A percentile compares a stretch with the other conserved stretches of the same genome.
Evolutionary conservation across 306 rosid species (phyloP).

Genomic region (Prunus salicina): DNA sequence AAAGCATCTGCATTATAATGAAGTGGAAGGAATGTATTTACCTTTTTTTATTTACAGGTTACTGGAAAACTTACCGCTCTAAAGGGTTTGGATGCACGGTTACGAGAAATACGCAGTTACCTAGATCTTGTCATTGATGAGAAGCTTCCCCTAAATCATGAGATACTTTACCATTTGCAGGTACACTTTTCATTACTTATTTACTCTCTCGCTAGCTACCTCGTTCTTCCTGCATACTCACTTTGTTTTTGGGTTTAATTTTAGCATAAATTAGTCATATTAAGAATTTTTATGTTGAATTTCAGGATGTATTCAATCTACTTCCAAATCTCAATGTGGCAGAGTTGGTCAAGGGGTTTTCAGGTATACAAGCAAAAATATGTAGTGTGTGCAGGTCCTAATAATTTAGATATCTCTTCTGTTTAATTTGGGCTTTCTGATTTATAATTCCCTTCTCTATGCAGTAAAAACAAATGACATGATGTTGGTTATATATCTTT

Average conservation of each 20-base stretch:
- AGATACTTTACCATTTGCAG: slow-evolving; percentile 90
- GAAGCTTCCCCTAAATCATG: slow-evolving; percentile 80
- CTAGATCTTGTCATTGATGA: slow-evolving; percentile 80
- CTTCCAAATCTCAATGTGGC: slow-evolving; percentile 57
- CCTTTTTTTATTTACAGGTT: slow-evolving; percentile 45
- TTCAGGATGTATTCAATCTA: slow-evolving; percentile 59
- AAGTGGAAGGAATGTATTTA: slow-evolving; percentile 3
- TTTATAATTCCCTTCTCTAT: slow-evolving; percentile 1
- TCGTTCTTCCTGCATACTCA: not conserved
- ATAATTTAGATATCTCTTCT: not conserved
- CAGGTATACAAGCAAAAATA: slow-evolving; percentile 29
- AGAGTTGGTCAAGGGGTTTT: slow-evolving; percentile 52
- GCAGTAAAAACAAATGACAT: slow-evolving; percentile 68
- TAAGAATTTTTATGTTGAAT: not conserved
- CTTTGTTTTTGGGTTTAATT: not conserved
- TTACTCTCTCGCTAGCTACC: not conserved
- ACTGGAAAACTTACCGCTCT: slow-evolving; percentile 83
- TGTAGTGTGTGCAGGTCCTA: not conserved
- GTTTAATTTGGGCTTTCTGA: not conserved
- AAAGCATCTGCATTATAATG: not conserved
- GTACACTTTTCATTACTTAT: slow-evolving; percentile 22
- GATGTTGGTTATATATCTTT: slow-evolving; percentile 63
- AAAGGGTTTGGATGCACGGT: slow-evolving; percentile 86
- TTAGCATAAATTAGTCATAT: not conserved
- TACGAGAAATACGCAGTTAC: slow-evolving; percentile 71